Evolutionary conservation across 257 asterid species (phyloP), one percentile per base, ranked within the genome.

Genomic region (Nicotiana attenuata): DNA sequence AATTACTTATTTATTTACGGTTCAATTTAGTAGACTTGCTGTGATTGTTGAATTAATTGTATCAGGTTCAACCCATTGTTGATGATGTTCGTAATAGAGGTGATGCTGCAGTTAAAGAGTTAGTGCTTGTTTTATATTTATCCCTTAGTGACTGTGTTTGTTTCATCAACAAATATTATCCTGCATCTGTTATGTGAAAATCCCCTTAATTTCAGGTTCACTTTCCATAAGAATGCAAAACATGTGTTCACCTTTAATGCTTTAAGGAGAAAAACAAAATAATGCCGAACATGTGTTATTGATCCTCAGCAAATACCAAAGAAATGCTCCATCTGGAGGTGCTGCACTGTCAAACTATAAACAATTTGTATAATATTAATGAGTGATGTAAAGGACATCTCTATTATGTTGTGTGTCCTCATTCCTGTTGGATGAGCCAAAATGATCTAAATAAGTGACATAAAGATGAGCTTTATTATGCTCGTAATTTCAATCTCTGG

Each of bases 51-150:
- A 16, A 79, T 20, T 52, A 71, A 28, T 29, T 73, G 41, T 78
- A 52, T 87, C 89, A 94, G 99, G 99, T 96, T 86, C 97, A 96
- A 63, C 99, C 98, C 79, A 96, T 96, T 87, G 97, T 96, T 81
- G 97, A 96, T 73, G 97, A 93, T 76, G 90, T 96, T 2, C 91
- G 97, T 81, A 87, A 81, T 68, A 88, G 94, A 89, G 99, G 99
- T 33, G 97, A 96, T 89, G 90, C 90, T 15, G 98, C 99, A 76
- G 95, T 96, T 82, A 92, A 92, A 87, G 99, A 96, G 98, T 96
- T 83, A 79, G 98, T 88, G 83, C 88, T 87, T 86, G 82, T 76
- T 77, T 78, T 86, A 66, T 86, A 82, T 68, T 33, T 83, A 83
- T 20, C 41, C 45, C 78, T 20, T 83, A 57, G 24, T 57, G 87